Evolutionary conservation across 352 stramenopile genomes (phyloP), one percentile per base, ranked within the genome.

Genomic region (Phytophthora megakarya): DNA sequence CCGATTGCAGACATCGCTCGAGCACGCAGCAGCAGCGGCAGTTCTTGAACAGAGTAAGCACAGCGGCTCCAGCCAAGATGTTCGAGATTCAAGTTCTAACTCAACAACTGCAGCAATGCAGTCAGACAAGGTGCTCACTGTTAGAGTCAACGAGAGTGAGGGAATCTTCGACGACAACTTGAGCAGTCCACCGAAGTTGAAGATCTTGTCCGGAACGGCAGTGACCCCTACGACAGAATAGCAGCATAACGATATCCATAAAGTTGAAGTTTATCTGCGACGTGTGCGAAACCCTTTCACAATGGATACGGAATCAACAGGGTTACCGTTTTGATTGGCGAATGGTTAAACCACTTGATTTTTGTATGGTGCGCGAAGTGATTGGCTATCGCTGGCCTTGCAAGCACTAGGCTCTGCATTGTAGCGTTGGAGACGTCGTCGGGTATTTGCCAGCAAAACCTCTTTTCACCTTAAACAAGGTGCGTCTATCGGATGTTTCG

Each of bases 381-480:
- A 93, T 92, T 93, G 84, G 84, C 80, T 92, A 80, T 90, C 82
- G 66, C 73, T 64, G 55, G 61, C 73, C 77, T 79, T 84, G 75
- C 53, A 55, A 54, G 56, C 61, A 30, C 53, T 37, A 18, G 42
- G 44, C 50, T 33, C 28, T 51, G 33, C 56, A 74, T 58, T 57
- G 51, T 63, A 74, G 44, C 69, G 56, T 70, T 73, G 69, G 59
- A 88, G 85, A 88, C 85, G 80, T 86, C 80, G 82, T 93, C 85
- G 81, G 82, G 84, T 89, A 73, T 67, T 69, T 61, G 37, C 60
- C 60, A 67, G 61, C 64, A 70, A 74, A 85, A 85, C 74, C 71
- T 87, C 74, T 84, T 82, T 88, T 92, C 75, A 88, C 85, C 85
- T 93, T 93, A 93, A 93, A 92, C 81, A 93, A 93, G 85, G 85